Evolutionary conservation across 2,329 filamentous ascomycete species (phyloP), one percentile per base, ranked within the genome.

Genomic region (Pseudogymnoascus sp.): DNA sequence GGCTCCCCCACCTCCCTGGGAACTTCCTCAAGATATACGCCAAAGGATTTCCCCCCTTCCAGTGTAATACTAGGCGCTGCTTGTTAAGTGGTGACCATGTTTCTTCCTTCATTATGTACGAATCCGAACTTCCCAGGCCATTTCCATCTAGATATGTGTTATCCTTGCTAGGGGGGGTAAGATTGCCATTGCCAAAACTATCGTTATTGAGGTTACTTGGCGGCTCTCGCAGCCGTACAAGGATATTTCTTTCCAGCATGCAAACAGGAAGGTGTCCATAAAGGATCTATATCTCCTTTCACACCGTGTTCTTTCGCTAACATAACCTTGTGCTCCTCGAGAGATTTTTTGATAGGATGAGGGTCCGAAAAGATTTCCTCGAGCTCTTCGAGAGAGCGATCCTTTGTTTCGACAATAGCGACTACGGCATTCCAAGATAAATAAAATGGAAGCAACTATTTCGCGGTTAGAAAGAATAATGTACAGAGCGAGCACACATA

Each of bases 281-380:
- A 47, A 47, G 21, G 19, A 26, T 26, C 42, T 26, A 23, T 26
- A 47, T 47, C 21, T 15, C 3, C 40, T 13, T n/a, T 47, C 19
- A n/a, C 42, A 11, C 42, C 42, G 26, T 47, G 13, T n/a, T 13
- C 21, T n/a, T 13, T 13, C 7, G 19, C 42, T 15, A 47, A 5
- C 26, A 47, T 6, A 47, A 63, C 23, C 44, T 63, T 53, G n/a
- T 63, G n/a, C 44, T 28, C 61, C 47, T 61, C 28, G 23, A 59
- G 26, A 19, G 17, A 26, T n/a, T 17, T 36, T 13, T 40, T 63
- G 8, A 63, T 50, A 11, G 62, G 62, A 15, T 61, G 17, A 28
- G 44, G 19, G 31, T 60, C 57, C 5, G 21, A 9, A 17, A 38
- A 60, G 6, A 60, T 35, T 15, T 60, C 26, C 21, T 60, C 23